Percentiles rank a stretch among this genome's conserved stretches.
phyloP scores from a whole-genome alignment of 2,329 filamentous ascomycete genomes.

The Microsporum ferrugineum region DNA sequence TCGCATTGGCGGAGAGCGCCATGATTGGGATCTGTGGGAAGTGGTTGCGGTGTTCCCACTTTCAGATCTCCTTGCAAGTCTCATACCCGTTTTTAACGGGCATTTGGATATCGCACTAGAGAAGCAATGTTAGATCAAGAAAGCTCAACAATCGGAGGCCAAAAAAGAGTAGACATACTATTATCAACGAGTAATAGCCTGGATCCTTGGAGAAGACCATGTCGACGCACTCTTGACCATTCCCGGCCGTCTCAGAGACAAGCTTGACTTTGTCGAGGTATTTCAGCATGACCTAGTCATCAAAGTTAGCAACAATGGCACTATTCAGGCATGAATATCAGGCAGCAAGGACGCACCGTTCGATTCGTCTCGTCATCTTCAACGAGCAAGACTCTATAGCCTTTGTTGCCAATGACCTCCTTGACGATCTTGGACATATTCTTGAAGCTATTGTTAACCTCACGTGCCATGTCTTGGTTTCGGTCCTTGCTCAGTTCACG shows the following conservation, averaged over 20 bases:
- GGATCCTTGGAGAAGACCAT: constrained; percentile 38
- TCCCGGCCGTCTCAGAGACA: constrained; percentile 34
- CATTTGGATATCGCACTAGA: constrained; percentile 41
- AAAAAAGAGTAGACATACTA: constrained; percentile 26
- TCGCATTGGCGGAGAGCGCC: constrained; percentile 40
- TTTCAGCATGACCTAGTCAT: constrained; percentile 36
- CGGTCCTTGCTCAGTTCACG: constrained; percentile 40
- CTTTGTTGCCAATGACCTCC: constrained; percentile 37
- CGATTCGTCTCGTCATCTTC: constrained; percentile 42
- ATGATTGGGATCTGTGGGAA: constrained; percentile 40
- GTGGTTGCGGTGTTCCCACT: constrained; percentile 36
- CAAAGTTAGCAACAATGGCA: constrained; percentile 14
- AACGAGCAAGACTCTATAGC: constrained; percentile 36
- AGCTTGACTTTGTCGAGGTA: constrained; percentile 40
- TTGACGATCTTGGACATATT: constrained; percentile 39
- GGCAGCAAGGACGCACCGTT: constrained; percentile 25
- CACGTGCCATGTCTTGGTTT: constrained; percentile 38
- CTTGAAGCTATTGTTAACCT: constrained; percentile 40
- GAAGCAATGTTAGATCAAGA: background rate
- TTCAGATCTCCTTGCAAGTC: constrained; percentile 37
- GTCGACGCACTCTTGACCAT: constrained; percentile 39
- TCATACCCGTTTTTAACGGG: constrained; percentile 41
- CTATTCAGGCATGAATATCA: background rate
- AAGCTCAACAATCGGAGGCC: background rate
- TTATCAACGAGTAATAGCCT: constrained; percentile 40